phyloP scores from a whole-genome alignment of 2,329 filamentous ascomycete species.

The Arthrobotrys pseudoclavata region DNA sequence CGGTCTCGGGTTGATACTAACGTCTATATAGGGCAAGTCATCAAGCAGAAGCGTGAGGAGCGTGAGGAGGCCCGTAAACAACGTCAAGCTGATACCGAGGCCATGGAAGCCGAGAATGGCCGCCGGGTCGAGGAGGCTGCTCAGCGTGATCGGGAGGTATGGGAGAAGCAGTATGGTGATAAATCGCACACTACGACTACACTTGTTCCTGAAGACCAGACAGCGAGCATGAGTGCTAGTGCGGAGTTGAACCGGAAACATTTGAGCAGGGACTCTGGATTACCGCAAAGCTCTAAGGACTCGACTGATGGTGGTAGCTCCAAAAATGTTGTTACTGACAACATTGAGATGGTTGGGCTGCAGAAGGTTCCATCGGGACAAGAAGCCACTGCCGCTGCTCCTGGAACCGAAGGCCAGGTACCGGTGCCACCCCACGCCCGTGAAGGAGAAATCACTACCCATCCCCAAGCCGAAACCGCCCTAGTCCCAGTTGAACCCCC shows the following conservation, averaged over 20 bases:
- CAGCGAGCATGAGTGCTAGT: slow-evolving; percentile 22
- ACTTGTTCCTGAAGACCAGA: slow-evolving; percentile 58
- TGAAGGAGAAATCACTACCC: slow-evolving; percentile 25
- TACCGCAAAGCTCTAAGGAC: slow-evolving; percentile 49
- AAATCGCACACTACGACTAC: slow-evolving; percentile 65
- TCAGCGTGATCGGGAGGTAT: slow-evolving; percentile 70
- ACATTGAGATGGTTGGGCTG: slow-evolving; percentile 46
- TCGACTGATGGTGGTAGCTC: slow-evolving; percentile 47
- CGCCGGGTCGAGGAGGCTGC: slow-evolving; percentile 70
- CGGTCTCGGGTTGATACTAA: slow-evolving; percentile 62
- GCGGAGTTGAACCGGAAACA: slow-evolving; percentile 36
- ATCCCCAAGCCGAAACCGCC: slow-evolving; percentile 15
- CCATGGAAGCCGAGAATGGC: slow-evolving; percentile 79
- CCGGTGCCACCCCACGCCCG: slow-evolving; percentile 27
- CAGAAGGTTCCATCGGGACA: slow-evolving; percentile 21
- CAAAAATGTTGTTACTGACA: slow-evolving; percentile 34
- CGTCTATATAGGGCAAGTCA: slow-evolving; percentile 67
- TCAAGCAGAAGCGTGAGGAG: slow-evolving; percentile 70
- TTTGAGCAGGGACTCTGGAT: slow-evolving; percentile 48
- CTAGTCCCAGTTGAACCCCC: slow-evolving; percentile 23
- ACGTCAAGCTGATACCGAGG: slow-evolving; percentile 71
- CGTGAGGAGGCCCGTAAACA: slow-evolving; percentile 69
- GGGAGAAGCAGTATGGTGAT: slow-evolving; percentile 83
- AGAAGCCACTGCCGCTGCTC: background rate
- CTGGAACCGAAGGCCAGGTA: slow-evolving; percentile 16